These are phyloP conservation scores for Aspergillus awamori DNA, from an alignment of 2,329 filamentous ascomycete species.

Conservation along the genomic window DNA sequence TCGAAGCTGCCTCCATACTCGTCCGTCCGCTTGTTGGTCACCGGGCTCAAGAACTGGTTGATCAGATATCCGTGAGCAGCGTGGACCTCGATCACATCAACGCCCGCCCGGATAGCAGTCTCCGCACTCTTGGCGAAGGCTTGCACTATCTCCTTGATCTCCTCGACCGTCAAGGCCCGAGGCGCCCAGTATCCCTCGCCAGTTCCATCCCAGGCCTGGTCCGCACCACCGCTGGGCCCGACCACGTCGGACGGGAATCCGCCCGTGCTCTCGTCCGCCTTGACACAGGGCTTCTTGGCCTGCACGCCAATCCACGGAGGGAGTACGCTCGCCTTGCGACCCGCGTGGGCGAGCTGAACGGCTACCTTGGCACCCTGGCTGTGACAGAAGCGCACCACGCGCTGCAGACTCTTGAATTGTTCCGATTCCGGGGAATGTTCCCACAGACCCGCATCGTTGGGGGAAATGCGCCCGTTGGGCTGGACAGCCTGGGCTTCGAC, in stretches of 20 bases:
- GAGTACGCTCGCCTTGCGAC: slow-evolving; percentile 61
- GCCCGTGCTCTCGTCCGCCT: slow-evolving; percentile 53
- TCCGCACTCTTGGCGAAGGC: slow-evolving; percentile 62
- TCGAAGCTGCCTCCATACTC: slow-evolving; percentile 53
- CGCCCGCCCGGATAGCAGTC: slow-evolving; percentile 67
- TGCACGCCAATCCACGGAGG: slow-evolving; percentile 49
- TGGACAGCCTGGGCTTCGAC: slow-evolving; percentile 78
- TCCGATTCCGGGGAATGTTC: slow-evolving; percentile 58
- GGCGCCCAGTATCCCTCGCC: slow-evolving; percentile 63
- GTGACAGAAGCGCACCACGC: slow-evolving; percentile 76
- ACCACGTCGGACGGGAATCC: slow-evolving; percentile 58
- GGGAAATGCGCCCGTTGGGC: slow-evolving; percentile 78
- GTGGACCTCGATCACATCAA: slow-evolving; percentile 80
- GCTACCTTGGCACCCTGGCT: slow-evolving; percentile 73
- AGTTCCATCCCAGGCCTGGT: slow-evolving; percentile 62
- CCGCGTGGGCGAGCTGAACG: slow-evolving; percentile 81
- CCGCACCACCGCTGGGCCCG: slow-evolving; percentile 43
- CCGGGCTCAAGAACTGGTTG: slow-evolving; percentile 69
- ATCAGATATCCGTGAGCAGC: slow-evolving; percentile 77
- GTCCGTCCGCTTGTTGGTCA: slow-evolving; percentile 67
- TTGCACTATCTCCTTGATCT: slow-evolving; percentile 66
- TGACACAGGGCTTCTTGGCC: slow-evolving; percentile 23
- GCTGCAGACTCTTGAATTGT: slow-evolving; percentile 69
- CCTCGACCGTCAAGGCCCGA: slow-evolving; percentile 65
- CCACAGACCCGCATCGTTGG: slow-evolving; percentile 67